phyloP scores from a whole-genome alignment of 2,329 filamentous ascomycete species.

The Trichothecium sympodiale region DNA sequence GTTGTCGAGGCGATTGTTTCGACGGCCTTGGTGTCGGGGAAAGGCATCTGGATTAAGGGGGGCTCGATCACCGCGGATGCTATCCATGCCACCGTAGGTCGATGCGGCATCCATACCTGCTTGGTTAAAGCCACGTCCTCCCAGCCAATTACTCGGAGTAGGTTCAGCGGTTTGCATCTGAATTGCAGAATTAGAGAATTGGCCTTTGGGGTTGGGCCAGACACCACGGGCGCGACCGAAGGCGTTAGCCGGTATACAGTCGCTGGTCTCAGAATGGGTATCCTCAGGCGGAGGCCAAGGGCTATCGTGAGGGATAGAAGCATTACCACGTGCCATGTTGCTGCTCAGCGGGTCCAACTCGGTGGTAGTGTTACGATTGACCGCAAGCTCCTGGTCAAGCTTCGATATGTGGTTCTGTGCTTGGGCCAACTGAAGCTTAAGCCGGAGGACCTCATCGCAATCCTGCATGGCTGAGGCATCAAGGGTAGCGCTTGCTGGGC shows the following conservation, averaged over 20 bases:
- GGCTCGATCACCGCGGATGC: slow-evolving; percentile 33
- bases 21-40: slow-evolving; percentile 31
- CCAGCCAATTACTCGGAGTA: slow-evolving; percentile 30
- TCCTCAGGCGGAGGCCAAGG: slow-evolving; percentile 46
- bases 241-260: slow-evolving; percentile 37
- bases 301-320: slow-evolving; percentile 23
- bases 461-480: slow-evolving; percentile 22
- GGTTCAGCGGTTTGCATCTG: slow-evolving; percentile 26
- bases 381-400: slow-evolving; percentile 60
- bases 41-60: slow-evolving; percentile 37
- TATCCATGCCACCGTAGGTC: slow-evolving; percentile 25
- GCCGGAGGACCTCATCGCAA: slow-evolving; percentile 50
- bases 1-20: slow-evolving; percentile 34
- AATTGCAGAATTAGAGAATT: slow-evolving; percentile 20
- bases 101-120: slow-evolving; percentile 27
- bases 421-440: slow-evolving; percentile 61
- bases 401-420: slow-evolving; percentile 60
- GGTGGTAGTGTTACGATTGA: slow-evolving; percentile 48
- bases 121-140: slow-evolving; percentile 25
- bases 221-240: slow-evolving; percentile 45
- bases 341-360: slow-evolving; percentile 23
- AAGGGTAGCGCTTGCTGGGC: slow-evolving; percentile 38
- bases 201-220: slow-evolving; percentile 39
- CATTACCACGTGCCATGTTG: slow-evolving; percentile 10
- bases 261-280: slow-evolving; percentile 43